Evolutionary conservation across 768 basidiomycete species (phyloP), one percentile per base, ranked within the genome.

Genomic region (Rhizopogon vinicolor): DNA sequence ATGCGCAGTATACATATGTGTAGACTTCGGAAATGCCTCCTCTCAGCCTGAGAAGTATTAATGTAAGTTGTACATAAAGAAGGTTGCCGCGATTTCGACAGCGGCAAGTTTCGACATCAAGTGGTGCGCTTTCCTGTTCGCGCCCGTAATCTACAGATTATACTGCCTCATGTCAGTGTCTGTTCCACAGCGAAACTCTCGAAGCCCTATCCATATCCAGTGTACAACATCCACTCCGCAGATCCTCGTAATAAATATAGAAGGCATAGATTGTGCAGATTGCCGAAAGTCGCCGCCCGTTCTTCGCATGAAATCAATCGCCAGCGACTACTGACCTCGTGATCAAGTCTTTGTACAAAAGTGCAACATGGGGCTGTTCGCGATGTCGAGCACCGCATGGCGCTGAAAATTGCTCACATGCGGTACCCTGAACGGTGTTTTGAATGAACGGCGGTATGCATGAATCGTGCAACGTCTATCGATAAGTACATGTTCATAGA

Each of bases 391-490:
- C 7, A 41, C 57, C 52, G 25, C 44, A 54, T 59, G 44, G 33
- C 51, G 37, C 50, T 28, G 5, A n/a, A 14, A 31, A 37, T 53
- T 35, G 29, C 28, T 45, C 39, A 46, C 53, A 29, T 35, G 56
- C 57, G 60, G 65, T 48, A 45, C 63, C 57, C 60, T 56, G 43
- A 13, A 54, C 53, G 59, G 53, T 42, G 18, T 55, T 33, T 61
- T 49, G 44, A 54, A 45, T 45, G 5, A 52, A 53, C 39, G 33
- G 43, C 50, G 50, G 42, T 10, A 12, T 18, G 14, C 25, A 49
- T 48, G 31, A 48, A 35, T 31, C 2, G 49, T 29, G 31, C 31
- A 50, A n/a, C 42, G 37, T 18, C 53, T 25, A n/a, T 39, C 35
- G 35, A 28, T 52, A 12, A 43, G 19, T 12, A 5, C 43, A 51